Evolutionary conservation across 1,284 basidiomycete species (phyloP), one percentile per base, ranked within the genome.

Genomic region (Apiotrichum gracile): DNA sequence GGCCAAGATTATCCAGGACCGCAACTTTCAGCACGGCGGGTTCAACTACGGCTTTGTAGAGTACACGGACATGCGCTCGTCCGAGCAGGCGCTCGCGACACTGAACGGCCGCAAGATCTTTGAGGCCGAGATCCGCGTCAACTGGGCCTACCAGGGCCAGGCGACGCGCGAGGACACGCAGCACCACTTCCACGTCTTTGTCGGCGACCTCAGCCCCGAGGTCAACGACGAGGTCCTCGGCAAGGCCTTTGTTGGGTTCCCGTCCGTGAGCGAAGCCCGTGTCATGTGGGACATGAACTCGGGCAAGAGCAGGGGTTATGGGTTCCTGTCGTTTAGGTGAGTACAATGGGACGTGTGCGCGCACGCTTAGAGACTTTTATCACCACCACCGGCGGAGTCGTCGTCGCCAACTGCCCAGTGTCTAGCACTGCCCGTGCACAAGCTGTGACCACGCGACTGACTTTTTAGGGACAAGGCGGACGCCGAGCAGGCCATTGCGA

Each of bases 251-350:
- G 85, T 83, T 63, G 88, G 90, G 37, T 97, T 97, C 72, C 90
- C 91, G 34, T 89, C 87, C 52, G 81, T 99, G 75, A 92, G 88
- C 54, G 94, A 99, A 74, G 94, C 93, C 45, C 84, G 94, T 44
- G 93, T 98, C 63, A 99, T 99, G 93, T 97, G 94, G 91, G 94
- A 98, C 75, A 93, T 96, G 89, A 94, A 93, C 79, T 96, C 91
- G 54, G 93, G 94, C 62, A 97, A 97, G 79, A 94, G 89, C 70
- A 69, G 80, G 34, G 80, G 80, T 2, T 81, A 80, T 59, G 80
- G 79, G 10, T 81, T 81, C 67, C 66, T 81, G 41, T 78, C 78
- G n/a, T 81, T 81, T 67, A 62, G 76, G 63, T 73, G 60, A 55
- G 71, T 67, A n/a, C n/a, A n/a, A n/a, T n/a, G n/a, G n/a, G n/a